Conservation (phyloP, 1,284 basidiomycete species). For the Coniophora puteana region DNA sequence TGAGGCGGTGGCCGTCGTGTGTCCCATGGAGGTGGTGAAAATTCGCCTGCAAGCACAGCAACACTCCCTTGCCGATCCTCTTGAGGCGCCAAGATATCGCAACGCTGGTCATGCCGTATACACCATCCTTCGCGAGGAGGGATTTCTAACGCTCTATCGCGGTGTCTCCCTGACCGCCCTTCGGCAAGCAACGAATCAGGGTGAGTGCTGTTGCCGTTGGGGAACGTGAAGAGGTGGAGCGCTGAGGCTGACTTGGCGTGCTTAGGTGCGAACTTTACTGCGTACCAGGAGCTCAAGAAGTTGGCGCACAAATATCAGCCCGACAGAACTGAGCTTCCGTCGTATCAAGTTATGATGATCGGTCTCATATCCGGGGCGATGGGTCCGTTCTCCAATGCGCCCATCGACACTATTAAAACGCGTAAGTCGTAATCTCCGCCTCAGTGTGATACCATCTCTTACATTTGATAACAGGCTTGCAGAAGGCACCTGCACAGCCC, state of each 20-base stretch:
- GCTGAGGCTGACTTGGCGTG: slow-evolving; percentile 2
- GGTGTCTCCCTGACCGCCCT: slow-evolving; percentile 93
- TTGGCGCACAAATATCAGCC: slow-evolving; percentile 78
- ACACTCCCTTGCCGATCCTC: slow-evolving; percentile 95
- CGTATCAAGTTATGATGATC: slow-evolving; percentile 93
- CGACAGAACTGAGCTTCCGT: slow-evolving; percentile 72
- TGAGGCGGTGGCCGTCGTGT: slow-evolving; percentile 93
- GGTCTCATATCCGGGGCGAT: slow-evolving; percentile 96
- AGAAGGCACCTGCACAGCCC: slow-evolving; percentile 78
- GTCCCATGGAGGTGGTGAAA: slow-evolving; percentile 99
- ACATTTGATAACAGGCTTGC: slow-evolving; percentile 52
- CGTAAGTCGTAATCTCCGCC: slow-evolving; percentile 43
- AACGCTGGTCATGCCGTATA: slow-evolving; percentile 98
- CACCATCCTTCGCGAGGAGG: slow-evolving; percentile 94
- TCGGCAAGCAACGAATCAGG: slow-evolving; percentile 98
- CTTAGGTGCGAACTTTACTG: slow-evolving; percentile 94
- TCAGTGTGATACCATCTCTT: slow-evolving; percentile 4
- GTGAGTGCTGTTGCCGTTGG: slow-evolving; percentile 34
- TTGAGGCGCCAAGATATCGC: slow-evolving; percentile 91
- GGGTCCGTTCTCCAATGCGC: slow-evolving; percentile 96
- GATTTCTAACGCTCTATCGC: slow-evolving; percentile 82
- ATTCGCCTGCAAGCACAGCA: slow-evolving; percentile 98
- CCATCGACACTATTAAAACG: slow-evolving; percentile 98
- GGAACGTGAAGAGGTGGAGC: not conserved
- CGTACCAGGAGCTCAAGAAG: slow-evolving; percentile 96